Evolutionary conservation across 768 basidiomycete species (phyloP), one percentile per base, ranked within the genome.

Genomic region (Tulasnella sp.): DNA sequence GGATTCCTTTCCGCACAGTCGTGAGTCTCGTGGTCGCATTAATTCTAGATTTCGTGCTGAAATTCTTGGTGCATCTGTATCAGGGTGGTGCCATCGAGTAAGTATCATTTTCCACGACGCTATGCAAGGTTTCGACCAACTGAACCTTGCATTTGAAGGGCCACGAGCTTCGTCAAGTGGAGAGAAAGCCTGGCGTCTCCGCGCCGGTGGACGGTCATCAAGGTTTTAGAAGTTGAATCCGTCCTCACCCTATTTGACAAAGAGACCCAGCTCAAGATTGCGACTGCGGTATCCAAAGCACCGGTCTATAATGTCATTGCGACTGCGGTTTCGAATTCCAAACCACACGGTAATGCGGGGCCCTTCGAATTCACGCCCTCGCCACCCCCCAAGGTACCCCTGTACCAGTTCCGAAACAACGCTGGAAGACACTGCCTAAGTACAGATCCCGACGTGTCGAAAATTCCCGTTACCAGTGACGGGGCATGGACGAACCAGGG

Each of bases 191-290:
- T 69, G 64, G 28, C n/a, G 14, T 31, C 28, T 69, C 31, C n/a
- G 16, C 64, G 16, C 64, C 28, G 28, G 11, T 69, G 64, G 64
- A 18, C 64, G 16, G 28, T 34, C 28, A 69, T 37, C 7, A 69
- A 69, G 64, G 64, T 69, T 18, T 69, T 69, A 14, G 64, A 69
- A 69, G 64, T 69, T 37, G 31, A 69, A 20, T 69, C 64, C 31
- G 64, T 69, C 31, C 34, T 69, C 28, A 69, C 3, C 34, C 18
- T 69, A 34, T 69, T 69, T 31, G 64, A 69, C 64, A 69, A 37
- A 31, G 31, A 69, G 4, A 69, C 34, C 28, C 64, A 12, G 34
- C 16, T 16, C 64, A 28, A 37, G 34, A 69, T 69, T 11, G 64
- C 64, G 58, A n/a, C 24, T 31, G 24, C 31, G 58, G n/a, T 28